A percentile compares a stretch with the other conserved stretches of the same genome.
phyloP scores from a whole-genome alignment of 2,329 filamentous ascomycete species.

The Colletotrichum caudatum region DNA sequence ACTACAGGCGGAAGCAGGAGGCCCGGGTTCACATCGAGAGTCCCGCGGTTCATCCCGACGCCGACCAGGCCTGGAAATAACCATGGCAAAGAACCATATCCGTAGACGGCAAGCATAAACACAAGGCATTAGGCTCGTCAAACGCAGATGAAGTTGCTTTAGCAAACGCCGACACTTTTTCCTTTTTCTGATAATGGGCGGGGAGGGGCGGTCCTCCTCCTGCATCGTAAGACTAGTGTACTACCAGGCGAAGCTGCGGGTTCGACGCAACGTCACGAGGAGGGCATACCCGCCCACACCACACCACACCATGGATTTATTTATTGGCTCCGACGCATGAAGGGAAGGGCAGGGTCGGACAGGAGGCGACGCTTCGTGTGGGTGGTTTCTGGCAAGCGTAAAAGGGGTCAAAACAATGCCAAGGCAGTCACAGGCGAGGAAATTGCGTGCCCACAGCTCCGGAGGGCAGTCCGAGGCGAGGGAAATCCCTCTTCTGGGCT shows the following conservation, averaged over 20 bases:
- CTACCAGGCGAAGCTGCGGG: slow-evolving; percentile 11
- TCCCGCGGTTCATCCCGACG: slow-evolving; percentile 55
- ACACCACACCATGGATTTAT: neutral
- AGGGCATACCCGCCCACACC: neutral
- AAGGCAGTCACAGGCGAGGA: neutral
- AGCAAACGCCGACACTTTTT: neutral
- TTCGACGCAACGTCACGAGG: slow-evolving; percentile 15
- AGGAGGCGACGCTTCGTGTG: slow-evolving; percentile 19
- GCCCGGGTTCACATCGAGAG: slow-evolving; percentile 56
- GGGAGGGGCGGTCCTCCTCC: neutral
- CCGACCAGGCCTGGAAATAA: slow-evolving; percentile 42
- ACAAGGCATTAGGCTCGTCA: slow-evolving; percentile 7
- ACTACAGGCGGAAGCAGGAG: slow-evolving; percentile 60
- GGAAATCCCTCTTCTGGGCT: slow-evolving; percentile 6
- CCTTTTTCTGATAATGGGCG: too few species aligned
- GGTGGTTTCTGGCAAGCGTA: neutral
- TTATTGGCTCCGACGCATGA: slow-evolving; percentile 28
- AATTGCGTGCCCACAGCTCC: slow-evolving; percentile 11
- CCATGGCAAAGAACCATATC: neutral
- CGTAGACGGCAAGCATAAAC: slow-evolving; percentile 8
- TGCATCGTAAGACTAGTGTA: neutral
- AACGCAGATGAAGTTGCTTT: slow-evolving; percentile 14
- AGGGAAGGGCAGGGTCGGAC: slow-evolving; percentile 20
- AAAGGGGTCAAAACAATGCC: neutral
- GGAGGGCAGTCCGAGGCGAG: slow-evolving; percentile 33